Evolutionary conservation across 2,329 filamentous ascomycete genomes (phyloP).

Genomic region (Biscogniauxia marginata): DNA sequence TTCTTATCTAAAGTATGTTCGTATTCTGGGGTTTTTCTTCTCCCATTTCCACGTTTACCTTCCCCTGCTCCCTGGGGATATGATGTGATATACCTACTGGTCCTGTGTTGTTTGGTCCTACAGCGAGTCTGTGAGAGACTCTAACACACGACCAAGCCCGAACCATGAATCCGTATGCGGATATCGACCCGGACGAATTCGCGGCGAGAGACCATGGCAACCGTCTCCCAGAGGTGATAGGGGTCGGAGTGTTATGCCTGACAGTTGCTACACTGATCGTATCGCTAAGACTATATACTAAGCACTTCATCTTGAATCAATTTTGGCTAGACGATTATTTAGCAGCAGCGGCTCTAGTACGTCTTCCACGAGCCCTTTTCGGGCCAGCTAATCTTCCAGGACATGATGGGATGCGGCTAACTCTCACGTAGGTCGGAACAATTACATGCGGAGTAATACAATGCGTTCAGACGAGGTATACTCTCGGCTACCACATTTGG

Average conservation of each 20-base stretch:
- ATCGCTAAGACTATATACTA: slow-evolving; percentile 17
- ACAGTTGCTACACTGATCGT: slow-evolving; percentile 13
- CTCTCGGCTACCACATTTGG: slow-evolving; percentile 16
- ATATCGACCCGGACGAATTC: background rate
- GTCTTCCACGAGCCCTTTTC: background rate
- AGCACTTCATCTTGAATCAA: slow-evolving; percentile 13
- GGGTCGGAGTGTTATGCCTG: slow-evolving; percentile 15
- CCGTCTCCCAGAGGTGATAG: slow-evolving; percentile 12
- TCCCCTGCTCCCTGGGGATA: background rate
- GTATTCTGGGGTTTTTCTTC: background rate
- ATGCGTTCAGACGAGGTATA: slow-evolving; percentile 15
- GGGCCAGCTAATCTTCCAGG: background rate
- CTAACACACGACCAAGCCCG: background rate
- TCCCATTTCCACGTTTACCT: background rate
- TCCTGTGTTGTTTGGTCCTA: background rate
- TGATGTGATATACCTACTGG: background rate
- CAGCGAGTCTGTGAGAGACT: background rate
- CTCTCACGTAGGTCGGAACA: slow-evolving; percentile 7
- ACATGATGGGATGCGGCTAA: slow-evolving; percentile 2
- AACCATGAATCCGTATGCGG: background rate
- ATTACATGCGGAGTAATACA: slow-evolving; percentile 15
- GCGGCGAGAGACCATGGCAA: slow-evolving; percentile 11
- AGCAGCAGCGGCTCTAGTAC: slow-evolving; percentile 17
- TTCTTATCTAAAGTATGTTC: background rate
- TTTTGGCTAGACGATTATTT: slow-evolving; percentile 20